Percentiles rank a stretch among this genome's conserved stretches.
These are phyloP conservation scores for Ambrosia hybrid DNA, from an alignment of 140 eudicot species.

Conservation along the genomic window DNA sequence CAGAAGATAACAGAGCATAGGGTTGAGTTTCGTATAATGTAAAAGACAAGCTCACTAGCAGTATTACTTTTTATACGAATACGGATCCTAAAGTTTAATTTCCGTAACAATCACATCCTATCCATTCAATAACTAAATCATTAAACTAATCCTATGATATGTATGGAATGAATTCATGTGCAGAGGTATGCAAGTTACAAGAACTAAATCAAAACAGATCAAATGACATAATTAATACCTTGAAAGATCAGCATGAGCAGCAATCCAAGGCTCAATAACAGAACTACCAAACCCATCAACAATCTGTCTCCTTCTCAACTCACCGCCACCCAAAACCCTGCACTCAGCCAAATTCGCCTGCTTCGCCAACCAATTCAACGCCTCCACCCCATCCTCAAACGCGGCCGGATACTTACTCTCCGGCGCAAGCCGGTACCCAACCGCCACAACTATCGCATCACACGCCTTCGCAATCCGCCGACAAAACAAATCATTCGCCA, in stretches of 20 bases:
- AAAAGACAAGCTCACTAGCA: neutral
- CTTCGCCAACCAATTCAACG: conserved; percentile 81
- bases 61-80: too few relatives aligned
- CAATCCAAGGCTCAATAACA: conserved; percentile 96
- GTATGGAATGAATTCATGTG: neutral
- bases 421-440: conserved; percentile 94
- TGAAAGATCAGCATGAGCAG: conserved; percentile 95
- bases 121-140: neutral
- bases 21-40: neutral
- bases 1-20: neutral
- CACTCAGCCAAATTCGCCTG: conserved; percentile 91
- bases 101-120: neutral
- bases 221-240: conserved; percentile 46
- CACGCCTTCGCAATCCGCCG: conserved; percentile 68
- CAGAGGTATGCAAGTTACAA: neutral
- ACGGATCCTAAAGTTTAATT: neutral
- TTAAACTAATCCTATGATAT: neutral
- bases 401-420: conserved; percentile 91
- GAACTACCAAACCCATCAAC: conserved; percentile 77
- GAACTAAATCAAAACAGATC: neutral
- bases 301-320: conserved; percentile 48
- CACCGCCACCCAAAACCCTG: conserved; percentile 39
- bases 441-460: conserved; percentile 90
- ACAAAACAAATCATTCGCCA: conserved; percentile 83
- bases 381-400: conserved; percentile 89